phyloP scores from a whole-genome alignment of 495 filamentous ascomycete species.

The Hapsidospora chrysogenum region DNA sequence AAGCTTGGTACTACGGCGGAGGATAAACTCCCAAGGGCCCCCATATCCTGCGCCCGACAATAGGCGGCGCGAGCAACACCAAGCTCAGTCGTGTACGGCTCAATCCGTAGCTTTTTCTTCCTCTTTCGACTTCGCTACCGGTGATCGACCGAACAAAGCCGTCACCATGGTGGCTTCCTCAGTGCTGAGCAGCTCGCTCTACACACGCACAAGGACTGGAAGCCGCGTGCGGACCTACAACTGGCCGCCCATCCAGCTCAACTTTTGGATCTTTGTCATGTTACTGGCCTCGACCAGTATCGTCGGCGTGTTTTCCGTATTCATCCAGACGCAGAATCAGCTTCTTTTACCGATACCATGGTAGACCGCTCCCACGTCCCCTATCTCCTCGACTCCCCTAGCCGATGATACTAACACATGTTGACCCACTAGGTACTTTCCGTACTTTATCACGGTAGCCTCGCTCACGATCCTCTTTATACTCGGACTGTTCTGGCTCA shows the following conservation, averaged over 20 bases:
- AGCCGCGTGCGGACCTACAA: conserved; percentile 52
- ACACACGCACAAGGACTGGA: conserved; percentile 21
- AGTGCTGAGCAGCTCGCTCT: conserved; percentile 14
- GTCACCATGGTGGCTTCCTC: conserved; percentile 17
- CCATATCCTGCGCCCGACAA: too few species aligned
- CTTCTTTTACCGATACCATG: conserved; percentile 63
- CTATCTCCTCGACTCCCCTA: conserved; percentile 1
- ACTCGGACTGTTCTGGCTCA: conserved; percentile 50
- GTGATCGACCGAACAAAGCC: too few species aligned
- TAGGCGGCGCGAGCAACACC: too few species aligned
- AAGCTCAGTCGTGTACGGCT: too few species aligned
- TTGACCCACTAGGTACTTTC: conserved; percentile 73
- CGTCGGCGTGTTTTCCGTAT: conserved; percentile 73
- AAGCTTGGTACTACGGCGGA: too few species aligned
- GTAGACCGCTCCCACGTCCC: too few species aligned
- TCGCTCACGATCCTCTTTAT: conserved; percentile 61
- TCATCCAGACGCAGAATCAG: conserved; percentile 62
- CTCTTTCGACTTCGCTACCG: too few species aligned
- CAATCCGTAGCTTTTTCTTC: too few species aligned
- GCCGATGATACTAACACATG: not conserved
- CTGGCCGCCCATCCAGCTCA: conserved; percentile 89
- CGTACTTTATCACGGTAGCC: conserved; percentile 68
- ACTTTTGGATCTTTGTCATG: conserved; percentile 84
- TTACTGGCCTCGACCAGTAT: conserved; percentile 60
- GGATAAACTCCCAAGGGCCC: too few species aligned